Evolutionary conservation across 352 stramenopile species (phyloP).

Genomic region (Phytophthora sp.): DNA sequence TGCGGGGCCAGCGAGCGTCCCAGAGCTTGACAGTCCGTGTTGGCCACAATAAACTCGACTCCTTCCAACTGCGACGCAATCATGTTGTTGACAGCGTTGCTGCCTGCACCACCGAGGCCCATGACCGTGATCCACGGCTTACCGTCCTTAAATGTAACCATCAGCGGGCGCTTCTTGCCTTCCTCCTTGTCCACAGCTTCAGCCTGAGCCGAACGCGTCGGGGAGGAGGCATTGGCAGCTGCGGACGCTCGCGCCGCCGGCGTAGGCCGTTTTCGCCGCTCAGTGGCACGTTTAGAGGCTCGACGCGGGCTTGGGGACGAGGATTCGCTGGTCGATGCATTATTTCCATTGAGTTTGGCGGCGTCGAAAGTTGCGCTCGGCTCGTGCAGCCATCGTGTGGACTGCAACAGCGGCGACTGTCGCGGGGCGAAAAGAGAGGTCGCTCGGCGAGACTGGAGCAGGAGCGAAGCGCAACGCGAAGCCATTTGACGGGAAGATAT

Average conservation of each 20-base stretch:
- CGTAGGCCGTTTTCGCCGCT: constrained; percentile 36
- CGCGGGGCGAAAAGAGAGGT: constrained; percentile 12
- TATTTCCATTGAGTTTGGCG: constrained; percentile 28
- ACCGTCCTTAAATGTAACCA: constrained; percentile 76
- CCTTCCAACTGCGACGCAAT: constrained; percentile 88
- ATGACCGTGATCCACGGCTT: constrained; percentile 89
- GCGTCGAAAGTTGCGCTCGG: constrained; percentile 23
- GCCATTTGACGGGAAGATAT: neutral
- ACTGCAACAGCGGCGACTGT: constrained; percentile 18
- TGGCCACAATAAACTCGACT: constrained; percentile 96
- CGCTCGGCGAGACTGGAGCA: constrained; percentile 24
- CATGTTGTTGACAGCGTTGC: constrained; percentile 92
- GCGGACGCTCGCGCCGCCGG: constrained; percentile 5
- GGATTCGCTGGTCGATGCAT: neutral
- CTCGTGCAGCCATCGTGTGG: constrained; percentile 25
- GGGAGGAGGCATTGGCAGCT: constrained; percentile 5
- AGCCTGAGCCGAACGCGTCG: neutral
- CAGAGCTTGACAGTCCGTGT: constrained; percentile 95
- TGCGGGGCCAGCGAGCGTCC: constrained; percentile 76
- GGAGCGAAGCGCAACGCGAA: constrained; percentile 23
- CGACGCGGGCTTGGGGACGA: constrained; percentile 12
- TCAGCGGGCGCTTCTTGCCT: constrained; percentile 48
- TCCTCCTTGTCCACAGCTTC: constrained; percentile 33
- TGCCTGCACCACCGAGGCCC: constrained; percentile 79
- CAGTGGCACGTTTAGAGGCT: constrained; percentile 25